These are phyloP conservation scores for Malus hybrid DNA, from an alignment of 331 rosid species.

Conservation along the genomic window DNA sequence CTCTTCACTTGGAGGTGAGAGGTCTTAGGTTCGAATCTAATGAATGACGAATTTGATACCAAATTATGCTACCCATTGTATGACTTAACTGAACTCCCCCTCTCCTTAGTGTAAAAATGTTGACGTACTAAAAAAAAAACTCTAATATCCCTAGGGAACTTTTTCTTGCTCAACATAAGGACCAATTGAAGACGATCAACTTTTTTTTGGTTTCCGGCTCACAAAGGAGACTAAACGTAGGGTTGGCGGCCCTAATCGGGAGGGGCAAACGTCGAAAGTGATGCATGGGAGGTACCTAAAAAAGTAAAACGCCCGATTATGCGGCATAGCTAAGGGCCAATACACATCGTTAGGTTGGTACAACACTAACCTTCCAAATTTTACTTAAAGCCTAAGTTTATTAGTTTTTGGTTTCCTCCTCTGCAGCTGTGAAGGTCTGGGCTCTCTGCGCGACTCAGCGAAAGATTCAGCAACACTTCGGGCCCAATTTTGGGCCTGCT, in stretches of 20 bases:
- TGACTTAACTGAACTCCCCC: accelerated
- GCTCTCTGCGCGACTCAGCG: too few relatives aligned
- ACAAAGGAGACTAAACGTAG: not conserved
- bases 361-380: not conserved
- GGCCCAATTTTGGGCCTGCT: not conserved
- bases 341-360: too few relatives aligned
- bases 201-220: not conserved
- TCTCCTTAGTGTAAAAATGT: too few relatives aligned
- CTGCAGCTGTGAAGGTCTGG: not conserved
- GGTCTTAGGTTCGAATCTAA: too few relatives aligned
- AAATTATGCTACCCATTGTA: too few relatives aligned
- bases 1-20: accelerated
- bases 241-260: not conserved
- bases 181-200: not conserved
- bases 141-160: not conserved
- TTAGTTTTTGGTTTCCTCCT: not conserved
- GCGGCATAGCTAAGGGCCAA: too few relatives aligned
- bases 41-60: too few relatives aligned
- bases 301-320: not conserved
- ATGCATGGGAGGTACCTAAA: not conserved
- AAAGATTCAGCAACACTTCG: too few relatives aligned
- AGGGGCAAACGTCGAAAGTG: too few relatives aligned
- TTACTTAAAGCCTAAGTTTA: not conserved
- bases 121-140: accelerated
- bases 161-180: not conserved